phyloP scores from a whole-genome alignment of 1,284 basidiomycete genomes.

The Moesziomyces sp. region DNA sequence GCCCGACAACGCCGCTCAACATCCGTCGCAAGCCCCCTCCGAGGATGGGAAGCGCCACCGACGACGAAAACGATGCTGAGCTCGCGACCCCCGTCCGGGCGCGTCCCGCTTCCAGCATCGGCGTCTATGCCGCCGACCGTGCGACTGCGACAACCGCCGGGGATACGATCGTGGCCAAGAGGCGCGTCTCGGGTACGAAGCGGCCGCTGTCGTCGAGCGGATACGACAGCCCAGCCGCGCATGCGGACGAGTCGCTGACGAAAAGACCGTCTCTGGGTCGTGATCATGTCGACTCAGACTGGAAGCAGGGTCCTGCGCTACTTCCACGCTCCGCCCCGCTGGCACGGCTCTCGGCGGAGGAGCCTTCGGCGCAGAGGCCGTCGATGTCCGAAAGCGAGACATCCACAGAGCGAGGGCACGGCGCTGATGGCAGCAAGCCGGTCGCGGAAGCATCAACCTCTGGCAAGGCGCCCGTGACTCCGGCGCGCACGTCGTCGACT shows the following conservation, averaged over 20 bases:
- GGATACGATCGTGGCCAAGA: constrained; percentile 1
- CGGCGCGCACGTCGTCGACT: constrained; percentile 34
- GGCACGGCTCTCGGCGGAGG: constrained; percentile 14
- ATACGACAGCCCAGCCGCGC: constrained; percentile 5
- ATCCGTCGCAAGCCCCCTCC: constrained; percentile 39
- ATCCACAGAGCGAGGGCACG: constrained; percentile 35
- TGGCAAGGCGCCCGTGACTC: constrained; percentile 11
- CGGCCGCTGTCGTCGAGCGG: constrained; percentile 16
- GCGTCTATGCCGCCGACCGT: constrained; percentile 5
- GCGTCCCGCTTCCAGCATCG: constrained; percentile 20
- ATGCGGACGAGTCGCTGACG: constrained; percentile 14
- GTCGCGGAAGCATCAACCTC: not conserved
- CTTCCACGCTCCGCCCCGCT: constrained; percentile 17
- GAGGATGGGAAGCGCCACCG: not conserved
- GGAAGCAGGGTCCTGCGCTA: not conserved
- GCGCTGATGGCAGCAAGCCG: not conserved
- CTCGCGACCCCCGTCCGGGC: constrained; percentile 11
- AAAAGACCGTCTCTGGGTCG: constrained; percentile 28
- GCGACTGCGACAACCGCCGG: not conserved
- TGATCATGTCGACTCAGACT: not conserved
- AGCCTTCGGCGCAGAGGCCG: constrained; percentile 6
- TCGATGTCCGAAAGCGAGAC: constrained; percentile 38
- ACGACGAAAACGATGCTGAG: constrained; percentile 6
- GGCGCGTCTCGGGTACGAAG: constrained; percentile 29
- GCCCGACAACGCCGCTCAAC: constrained; percentile 39